Evolutionary conservation across 1,284 basidiomycete species (phyloP).

Genomic region (Paramarasmius palmivorus): DNA sequence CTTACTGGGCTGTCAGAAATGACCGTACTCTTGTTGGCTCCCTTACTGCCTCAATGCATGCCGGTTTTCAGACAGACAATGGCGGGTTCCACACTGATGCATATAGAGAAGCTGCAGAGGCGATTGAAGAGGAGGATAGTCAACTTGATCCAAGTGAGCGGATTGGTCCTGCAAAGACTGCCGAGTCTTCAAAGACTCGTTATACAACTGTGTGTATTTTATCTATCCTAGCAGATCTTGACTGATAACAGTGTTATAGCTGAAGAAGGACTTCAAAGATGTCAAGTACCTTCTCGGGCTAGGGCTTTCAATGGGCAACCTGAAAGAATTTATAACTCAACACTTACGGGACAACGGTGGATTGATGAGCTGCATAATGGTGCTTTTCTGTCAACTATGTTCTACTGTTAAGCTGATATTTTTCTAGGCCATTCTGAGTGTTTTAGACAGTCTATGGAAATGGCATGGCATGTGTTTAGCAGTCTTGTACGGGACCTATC

Average conservation of each 20-base stretch:
- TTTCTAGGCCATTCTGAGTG: conserved; percentile 27
- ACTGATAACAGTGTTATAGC: conserved; percentile 15
- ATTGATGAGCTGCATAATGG: no score
- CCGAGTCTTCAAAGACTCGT: conserved; percentile 14
- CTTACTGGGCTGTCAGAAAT: neutral
- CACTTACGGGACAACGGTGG: no score
- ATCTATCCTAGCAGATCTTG: neutral
- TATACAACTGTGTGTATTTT: conserved; percentile 14
- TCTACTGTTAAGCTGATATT: no score
- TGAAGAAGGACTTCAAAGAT: conserved; percentile 28
- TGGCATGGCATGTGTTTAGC: conserved; percentile 27
- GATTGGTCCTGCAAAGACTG: conserved; percentile 15
- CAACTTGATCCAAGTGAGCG: neutral
- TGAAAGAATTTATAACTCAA: no score
- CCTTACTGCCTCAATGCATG: neutral
- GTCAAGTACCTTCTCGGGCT: conserved; percentile 27
- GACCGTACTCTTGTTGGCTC: neutral
- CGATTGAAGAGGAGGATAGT: neutral
- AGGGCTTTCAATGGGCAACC: no score
- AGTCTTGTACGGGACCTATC: conserved; percentile 13
- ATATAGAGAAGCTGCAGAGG: neutral
- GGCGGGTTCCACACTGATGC: conserved; percentile 5
- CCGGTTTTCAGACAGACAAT: conserved; percentile 5
- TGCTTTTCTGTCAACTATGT: no score
- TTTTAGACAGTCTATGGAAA: conserved; percentile 26